Base-by-base conservation (phyloP, 768 basidiomycete species). In the Tricholoma sp. region DNA sequence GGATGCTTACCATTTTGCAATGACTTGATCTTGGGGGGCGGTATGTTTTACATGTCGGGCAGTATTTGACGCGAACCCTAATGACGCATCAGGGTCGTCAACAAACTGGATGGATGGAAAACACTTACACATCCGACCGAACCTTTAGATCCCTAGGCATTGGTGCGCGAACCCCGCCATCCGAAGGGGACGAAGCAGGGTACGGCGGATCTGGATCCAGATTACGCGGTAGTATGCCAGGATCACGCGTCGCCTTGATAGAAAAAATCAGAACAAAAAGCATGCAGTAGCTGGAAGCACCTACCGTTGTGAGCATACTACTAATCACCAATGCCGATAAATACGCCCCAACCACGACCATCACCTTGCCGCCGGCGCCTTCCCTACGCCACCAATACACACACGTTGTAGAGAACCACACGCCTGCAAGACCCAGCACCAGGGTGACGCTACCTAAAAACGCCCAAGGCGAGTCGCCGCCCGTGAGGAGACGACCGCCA, bases 21-120 rank as follows among this genome's bases (percentile, higher is more conserved):
- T 99, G 96, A 65, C 91, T 96, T 17, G 94, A 89, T 59, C 96
- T 77, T 4, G 96, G 96, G 6, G 96, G 93, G 17, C 96, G 85
- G 67, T 98, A 99, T 1, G 84, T 93, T 63, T 83, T 82, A 71
- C 96, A 99, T 11, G 94, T 98, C 32, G 87, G 82, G 67, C 96
- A 99, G 64, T 93, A 98, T 71, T 96, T 97, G 55, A 93, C 88
- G 9, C 89, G 85, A 34, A 96, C 90, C 29, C 94, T 95, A 57
- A 49, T 15, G 13, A 20, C 7, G 47, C 3, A 42, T 39, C 24
- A 24, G 52, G 13, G 41, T 11, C 17, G 20, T 11, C 20, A 37
- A 37, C 24, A 24, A 24, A 24, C 24, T 24, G 24, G 39, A 18
- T 24, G 54, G 39, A 18, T 49, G 15, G 56, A 54, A 53, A 20